phyloP scores from a whole-genome alignment of 1,139 yeast species.

The Geotrichum citri-aurantii region DNA sequence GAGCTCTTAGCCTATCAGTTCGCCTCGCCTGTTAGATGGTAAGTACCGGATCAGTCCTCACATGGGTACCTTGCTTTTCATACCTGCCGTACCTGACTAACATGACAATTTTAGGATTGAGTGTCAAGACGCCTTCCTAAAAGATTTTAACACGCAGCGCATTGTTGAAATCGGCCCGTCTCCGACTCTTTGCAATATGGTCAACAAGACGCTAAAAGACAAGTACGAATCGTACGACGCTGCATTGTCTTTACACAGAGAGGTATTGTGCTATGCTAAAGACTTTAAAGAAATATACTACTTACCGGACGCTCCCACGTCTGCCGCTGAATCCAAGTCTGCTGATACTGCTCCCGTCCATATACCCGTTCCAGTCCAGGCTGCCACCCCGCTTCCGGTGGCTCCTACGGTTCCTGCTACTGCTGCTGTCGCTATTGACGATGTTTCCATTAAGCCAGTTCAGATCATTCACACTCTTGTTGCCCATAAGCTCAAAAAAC shows the following conservation, averaged over 20 bases:
- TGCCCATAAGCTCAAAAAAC: slow-evolving; percentile 91
- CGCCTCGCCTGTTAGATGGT: slow-evolving; percentile 98
- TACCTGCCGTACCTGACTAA: not conserved
- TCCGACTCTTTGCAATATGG: slow-evolving; percentile 98
- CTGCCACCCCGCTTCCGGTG: slow-evolving; percentile 44
- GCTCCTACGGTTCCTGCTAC: slow-evolving; percentile 66
- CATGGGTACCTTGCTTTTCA: not conserved
- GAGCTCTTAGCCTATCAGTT: slow-evolving; percentile 97
- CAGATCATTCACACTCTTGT: slow-evolving; percentile 81
- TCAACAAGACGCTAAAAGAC: slow-evolving; percentile 89
- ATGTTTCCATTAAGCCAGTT: slow-evolving; percentile 81
- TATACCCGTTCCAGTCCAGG: slow-evolving; percentile 37
- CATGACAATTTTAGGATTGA: slow-evolving; percentile 49
- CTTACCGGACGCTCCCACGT: slow-evolving; percentile 76
- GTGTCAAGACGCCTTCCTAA: slow-evolving; percentile 94
- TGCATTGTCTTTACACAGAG: slow-evolving; percentile 92
- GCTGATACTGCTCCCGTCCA: slow-evolving; percentile 40
- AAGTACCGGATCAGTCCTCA: slow-evolving; percentile 22
- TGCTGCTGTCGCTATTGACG: slow-evolving; percentile 78
- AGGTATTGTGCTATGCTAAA: slow-evolving; percentile 89
- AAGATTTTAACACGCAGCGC: slow-evolving; percentile 90
- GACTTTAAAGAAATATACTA: slow-evolving; percentile 95
- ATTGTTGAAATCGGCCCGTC: slow-evolving; percentile 98
- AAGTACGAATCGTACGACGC: slow-evolving; percentile 97
- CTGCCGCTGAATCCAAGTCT: slow-evolving; percentile 30